phyloP scores from a whole-genome alignment of 2,329 filamentous ascomycete species.

The Xylariaceae sp. region DNA sequence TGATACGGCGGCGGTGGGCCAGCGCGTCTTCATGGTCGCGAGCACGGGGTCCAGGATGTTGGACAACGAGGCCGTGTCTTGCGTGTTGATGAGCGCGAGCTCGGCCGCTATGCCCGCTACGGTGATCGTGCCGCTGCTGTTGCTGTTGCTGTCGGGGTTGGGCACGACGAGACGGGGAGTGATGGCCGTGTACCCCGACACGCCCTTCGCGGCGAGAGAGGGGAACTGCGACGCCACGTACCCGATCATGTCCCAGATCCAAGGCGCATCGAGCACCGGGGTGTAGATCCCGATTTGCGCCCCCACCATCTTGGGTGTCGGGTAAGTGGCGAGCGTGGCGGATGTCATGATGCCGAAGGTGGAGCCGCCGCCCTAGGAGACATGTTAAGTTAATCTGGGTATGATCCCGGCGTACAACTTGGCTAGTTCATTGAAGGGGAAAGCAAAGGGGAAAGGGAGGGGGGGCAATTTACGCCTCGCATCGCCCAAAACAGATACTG shows the following conservation, averaged over 20 bases:
- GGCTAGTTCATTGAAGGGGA: too few relatives aligned
- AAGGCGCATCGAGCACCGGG: constrained; percentile 25
- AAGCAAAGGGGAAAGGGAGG: not conserved
- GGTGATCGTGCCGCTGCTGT: not conserved
- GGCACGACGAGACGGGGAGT: constrained; percentile 37
- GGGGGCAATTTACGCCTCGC: constrained; percentile 41
- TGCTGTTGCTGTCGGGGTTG: too few relatives aligned
- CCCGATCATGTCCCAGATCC: constrained; percentile 43
- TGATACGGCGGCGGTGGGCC: constrained; percentile 28
- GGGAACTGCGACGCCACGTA: constrained; percentile 43
- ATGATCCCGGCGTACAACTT: too few relatives aligned
- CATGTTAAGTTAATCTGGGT: constrained; percentile 1
- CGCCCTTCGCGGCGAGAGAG: constrained; percentile 41
- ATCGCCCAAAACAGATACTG: constrained; percentile 60
- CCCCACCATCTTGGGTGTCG: constrained; percentile 28
- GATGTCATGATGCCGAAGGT: constrained; percentile 57
- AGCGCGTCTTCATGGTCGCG: constrained; percentile 34
- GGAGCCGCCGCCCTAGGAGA: constrained; percentile 47
- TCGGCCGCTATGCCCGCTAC: constrained; percentile 30
- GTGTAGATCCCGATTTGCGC: constrained; percentile 28
- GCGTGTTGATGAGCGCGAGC: constrained; percentile 33
- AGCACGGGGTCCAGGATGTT: constrained; percentile 32
- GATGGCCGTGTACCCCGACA: constrained; percentile 48
- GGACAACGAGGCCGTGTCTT: constrained; percentile 22
- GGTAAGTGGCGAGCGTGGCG: constrained; percentile 49